Evolutionary conservation across 129 eudicot species (phyloP).

Genomic region (Smallanthus sonchifolius): DNA sequence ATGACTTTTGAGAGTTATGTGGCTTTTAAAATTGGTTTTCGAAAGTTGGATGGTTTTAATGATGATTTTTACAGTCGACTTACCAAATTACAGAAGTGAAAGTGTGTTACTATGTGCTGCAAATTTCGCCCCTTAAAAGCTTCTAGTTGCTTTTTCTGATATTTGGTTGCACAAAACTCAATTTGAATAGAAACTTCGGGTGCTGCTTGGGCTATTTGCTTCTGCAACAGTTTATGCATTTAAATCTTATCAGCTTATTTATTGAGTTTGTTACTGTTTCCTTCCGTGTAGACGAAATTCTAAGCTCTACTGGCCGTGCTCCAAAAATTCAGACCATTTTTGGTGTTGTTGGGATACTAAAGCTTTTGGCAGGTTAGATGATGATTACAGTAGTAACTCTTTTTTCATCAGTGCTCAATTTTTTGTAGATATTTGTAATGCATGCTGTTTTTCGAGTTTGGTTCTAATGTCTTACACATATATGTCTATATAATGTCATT

Average conservation of each 20-base stretch:
- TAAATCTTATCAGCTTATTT: neutral
- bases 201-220: neutral
- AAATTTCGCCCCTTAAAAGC: neutral
- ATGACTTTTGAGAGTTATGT: neutral
- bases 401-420: neutral
- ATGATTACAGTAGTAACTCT: neutral
- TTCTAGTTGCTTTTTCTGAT: neutral
- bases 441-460: slow-evolving; percentile 3
- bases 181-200: neutral
- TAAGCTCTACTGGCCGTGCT: slow-evolving; percentile 41
- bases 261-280: neutral
- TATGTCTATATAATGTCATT: neutral
- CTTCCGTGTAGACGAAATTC: slow-evolving; percentile 58
- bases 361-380: slow-evolving; percentile 80
- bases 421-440: neutral
- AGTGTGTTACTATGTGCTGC: neutral
- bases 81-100: neutral
- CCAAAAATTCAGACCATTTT: slow-evolving; percentile 71
- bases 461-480: neutral
- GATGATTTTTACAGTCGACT: neutral
- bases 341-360: slow-evolving; percentile 82
- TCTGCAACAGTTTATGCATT: neutral
- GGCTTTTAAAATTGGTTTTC: neutral
- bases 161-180: neutral
- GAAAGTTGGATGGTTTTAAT: neutral